These are phyloP conservation scores for Macroventuria anomochaeta DNA, from an alignment of 2,329 filamentous ascomycete species.

Conservation along the genomic window DNA sequence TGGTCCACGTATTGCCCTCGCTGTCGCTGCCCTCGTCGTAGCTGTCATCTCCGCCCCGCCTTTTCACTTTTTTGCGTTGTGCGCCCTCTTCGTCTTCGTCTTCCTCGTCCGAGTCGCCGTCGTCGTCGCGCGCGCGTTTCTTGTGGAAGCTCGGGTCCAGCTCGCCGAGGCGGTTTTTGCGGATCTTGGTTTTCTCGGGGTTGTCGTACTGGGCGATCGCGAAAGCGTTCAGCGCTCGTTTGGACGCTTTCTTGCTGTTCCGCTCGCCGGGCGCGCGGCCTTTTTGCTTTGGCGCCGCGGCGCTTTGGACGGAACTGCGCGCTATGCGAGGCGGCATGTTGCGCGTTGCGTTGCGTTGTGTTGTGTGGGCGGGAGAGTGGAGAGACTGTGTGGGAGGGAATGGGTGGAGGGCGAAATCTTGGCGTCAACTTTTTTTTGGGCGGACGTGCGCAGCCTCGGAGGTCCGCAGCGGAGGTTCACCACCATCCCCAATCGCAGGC, in stretches of 20 bases:
- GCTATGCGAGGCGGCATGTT: conserved; percentile 57
- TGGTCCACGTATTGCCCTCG: conserved; percentile 83
- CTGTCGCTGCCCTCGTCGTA: conserved; percentile 79
- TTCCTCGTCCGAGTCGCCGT: conserved; percentile 53
- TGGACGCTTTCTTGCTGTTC: conserved; percentile 57
- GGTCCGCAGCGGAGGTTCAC: conserved; percentile 13
- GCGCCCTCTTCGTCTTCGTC: conserved; percentile 32
- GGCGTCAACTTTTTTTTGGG: conserved; percentile 29
- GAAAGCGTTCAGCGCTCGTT: conserved; percentile 67
- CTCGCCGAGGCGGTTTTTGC: conserved; percentile 65
- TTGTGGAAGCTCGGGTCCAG: conserved; percentile 52
- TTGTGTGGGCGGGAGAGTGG: not conserved
- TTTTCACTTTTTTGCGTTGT: conserved; percentile 43
- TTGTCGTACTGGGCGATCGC: conserved; percentile 67
- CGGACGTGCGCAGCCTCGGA: conserved; percentile 12
- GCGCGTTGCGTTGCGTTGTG: not conserved
- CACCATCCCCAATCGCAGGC: no score
- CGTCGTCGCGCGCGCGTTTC: conserved; percentile 57
- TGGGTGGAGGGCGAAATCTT: conserved; percentile 32
- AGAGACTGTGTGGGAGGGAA: not conserved
- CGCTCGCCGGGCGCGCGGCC: conserved; percentile 32
- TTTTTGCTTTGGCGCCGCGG: conserved; percentile 36
- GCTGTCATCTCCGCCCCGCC: conserved; percentile 57
- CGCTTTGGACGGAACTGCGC: conserved; percentile 44
- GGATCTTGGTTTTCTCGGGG: conserved; percentile 60